Evolutionary conservation across 163 green algal genomes (phyloP), one percentile per base, ranked within the genome.

Genomic region (Chloromonas sp.): DNA sequence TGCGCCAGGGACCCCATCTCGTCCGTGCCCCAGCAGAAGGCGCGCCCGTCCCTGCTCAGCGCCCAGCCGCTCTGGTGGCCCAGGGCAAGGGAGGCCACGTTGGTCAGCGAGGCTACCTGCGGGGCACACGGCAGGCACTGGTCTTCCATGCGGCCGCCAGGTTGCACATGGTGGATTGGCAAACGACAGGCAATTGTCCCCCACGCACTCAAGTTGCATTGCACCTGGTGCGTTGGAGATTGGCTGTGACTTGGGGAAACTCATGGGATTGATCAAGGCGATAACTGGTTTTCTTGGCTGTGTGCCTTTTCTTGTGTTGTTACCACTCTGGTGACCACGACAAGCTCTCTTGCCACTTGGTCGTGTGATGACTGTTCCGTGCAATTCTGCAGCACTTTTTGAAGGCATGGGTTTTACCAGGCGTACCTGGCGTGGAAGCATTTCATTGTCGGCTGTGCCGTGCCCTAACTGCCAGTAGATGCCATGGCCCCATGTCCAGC

Each of bases 21-120:
- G 76, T 94, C 92, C 11, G 83, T 84, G 14, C 95, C 95, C 91
- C 93, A 96, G 15, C 85, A 86, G 81, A 88, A 94, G 36, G 93
- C 79, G 0, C 92, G 87, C 58, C 91, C 92, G 14, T 66, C 81
- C 2, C 81, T 60, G 1, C 86, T 94, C 1, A 92, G 83, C 0
- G 84, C 89, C 58, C 96, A 82, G 3, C 89, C 92, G 88, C 97
- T 92, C 82, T 92, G 87, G 91, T 96, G 95, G 8, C 94, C 94
- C 71, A 93, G 93, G 2, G 91, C 88, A 71, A 98, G 86, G 60
- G 71, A 3, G 92, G 85, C 70, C 70, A 84, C 58, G 70, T 61
- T 61, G 57, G 14, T 80, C 0, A 84, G 70, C n/a, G 11, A 70
- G 1, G 58, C n/a, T 8, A 84, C 82, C 82, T 84, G 81, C n/a